Base-by-base conservation (phyloP, 805 yeast species). In the Saccharomycopsis oosterbeekiorum region DNA sequence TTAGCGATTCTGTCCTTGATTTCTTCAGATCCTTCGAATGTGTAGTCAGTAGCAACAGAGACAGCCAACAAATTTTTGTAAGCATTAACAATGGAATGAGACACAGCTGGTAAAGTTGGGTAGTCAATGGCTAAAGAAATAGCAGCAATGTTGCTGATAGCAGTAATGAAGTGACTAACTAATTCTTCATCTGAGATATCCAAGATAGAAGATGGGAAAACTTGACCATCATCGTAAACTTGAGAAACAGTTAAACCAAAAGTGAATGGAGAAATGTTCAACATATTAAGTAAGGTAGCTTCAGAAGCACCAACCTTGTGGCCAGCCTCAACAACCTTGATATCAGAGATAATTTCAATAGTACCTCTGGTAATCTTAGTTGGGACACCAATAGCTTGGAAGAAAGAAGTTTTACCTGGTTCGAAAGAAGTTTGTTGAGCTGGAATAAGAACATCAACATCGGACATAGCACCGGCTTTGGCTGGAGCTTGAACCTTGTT, bases 331-430 rank as follows among this genome's bases (percentile, higher is more conserved):
- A 92, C 96, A 77, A 94, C 97, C 84, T 89, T 89, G 75, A 94
- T 96, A 76, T 94, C 99, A 73, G 88, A 80, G 79, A 90, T 91
- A 81, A 94, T 94, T 84, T 94, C 99, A 86, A 94, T 94, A 82
- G 97, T 91, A 94, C 99, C 99, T 89, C 99, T 92, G 81, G 97
- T 94, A 91, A 94, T 94, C 96, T 94, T 94, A 89, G 99, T 94
- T 86, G 99, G 99, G 75, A 94, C 97, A 89, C 98, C 98, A 75
- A 94, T 86, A 77, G 99, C 99, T 86, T 94, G 99, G 98, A 94
- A 94, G 96, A 94, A 94, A 77, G 99, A 94, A 76, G 99, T 94
- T 90, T 94, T 94, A 88, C 98, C 98, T 81, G 99, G 99, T 84
- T 94, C 99, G 96, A 94, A 92, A 88, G 98, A 97, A 73, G 99